Conservation (phyloP, 1,284 basidiomycete genomes). For the Tylopilus sp. region DNA sequence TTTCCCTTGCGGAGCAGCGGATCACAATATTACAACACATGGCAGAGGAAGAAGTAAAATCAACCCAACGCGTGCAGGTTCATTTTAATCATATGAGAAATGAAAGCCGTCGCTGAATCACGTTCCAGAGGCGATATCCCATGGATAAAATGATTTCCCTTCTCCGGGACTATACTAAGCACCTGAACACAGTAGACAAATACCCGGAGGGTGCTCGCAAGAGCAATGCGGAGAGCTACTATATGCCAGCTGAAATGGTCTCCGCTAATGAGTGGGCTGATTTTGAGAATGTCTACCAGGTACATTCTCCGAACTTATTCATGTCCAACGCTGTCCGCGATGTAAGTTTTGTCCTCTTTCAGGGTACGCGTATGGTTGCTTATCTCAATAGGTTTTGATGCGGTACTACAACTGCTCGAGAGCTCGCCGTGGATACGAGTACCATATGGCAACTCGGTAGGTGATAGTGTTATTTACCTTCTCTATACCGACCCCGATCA, state of each 20-base stretch:
- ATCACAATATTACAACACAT: constrained; percentile 46
- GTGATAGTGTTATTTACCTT: constrained; percentile 22
- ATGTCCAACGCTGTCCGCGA: constrained; percentile 79
- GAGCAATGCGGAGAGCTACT: constrained; percentile 44
- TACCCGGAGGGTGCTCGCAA: constrained; percentile 33
- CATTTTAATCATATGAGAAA: neutral
- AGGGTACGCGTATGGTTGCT: constrained; percentile 4
- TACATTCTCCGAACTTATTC: constrained; percentile 84
- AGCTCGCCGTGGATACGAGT: constrained; percentile 75
- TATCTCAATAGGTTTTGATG: constrained; percentile 62
- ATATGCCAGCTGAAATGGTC: constrained; percentile 63
- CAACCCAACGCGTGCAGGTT: constrained; percentile 18
- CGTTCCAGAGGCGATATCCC: constrained; percentile 29
- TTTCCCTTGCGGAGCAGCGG: constrained; percentile 58
- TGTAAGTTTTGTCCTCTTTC: constrained; percentile 40
- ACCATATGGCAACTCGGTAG: constrained; percentile 83
- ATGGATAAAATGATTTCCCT: constrained; percentile 53
- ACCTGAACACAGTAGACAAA: constrained; percentile 48
- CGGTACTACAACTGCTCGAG: constrained; percentile 88
- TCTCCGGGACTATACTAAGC: constrained; percentile 58
- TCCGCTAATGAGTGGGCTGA: constrained; percentile 72
- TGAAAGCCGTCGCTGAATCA: constrained; percentile 2
- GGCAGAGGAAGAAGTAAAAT: constrained; percentile 18
- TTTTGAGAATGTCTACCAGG: constrained; percentile 89
- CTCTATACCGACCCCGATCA: constrained; percentile 7